phyloP scores from a whole-genome alignment of 2,329 filamentous ascomycete genomes.

The Sporothrix phasma region DNA sequence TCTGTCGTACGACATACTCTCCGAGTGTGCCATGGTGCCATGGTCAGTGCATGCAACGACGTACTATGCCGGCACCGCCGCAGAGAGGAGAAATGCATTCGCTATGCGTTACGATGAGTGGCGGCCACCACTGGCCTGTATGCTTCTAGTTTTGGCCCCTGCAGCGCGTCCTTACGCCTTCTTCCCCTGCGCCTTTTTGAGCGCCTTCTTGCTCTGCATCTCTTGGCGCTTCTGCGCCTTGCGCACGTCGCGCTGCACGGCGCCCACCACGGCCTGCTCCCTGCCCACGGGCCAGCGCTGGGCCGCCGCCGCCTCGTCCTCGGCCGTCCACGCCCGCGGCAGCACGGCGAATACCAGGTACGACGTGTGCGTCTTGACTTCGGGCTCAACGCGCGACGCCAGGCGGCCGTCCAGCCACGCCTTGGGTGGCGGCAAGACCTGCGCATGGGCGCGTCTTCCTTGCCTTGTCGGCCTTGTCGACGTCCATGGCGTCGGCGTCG shows the following conservation, averaged over 20 bases:
- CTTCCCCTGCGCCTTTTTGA: not conserved
- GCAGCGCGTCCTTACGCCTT: not conserved
- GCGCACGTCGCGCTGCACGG: conserved; percentile 42
- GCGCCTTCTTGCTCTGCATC: conserved; percentile 15
- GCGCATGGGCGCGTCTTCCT: conserved; percentile 18
- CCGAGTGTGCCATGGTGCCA: no score
- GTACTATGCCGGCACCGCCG: no score
- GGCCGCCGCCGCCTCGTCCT: conserved; percentile 62
- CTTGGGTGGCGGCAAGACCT: conserved; percentile 29
- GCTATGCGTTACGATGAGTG: not conserved
- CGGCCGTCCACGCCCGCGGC: conserved; percentile 74
- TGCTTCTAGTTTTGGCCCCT: no score
- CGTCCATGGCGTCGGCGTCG: conserved; percentile 16
- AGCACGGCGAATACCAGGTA: conserved; percentile 90
- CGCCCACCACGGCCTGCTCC: conserved; percentile 43
- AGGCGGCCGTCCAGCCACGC: conserved; percentile 67
- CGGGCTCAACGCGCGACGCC: conserved; percentile 70
- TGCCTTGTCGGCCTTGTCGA: conserved; percentile 21
- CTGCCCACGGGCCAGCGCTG: conserved; percentile 53
- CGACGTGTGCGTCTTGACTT: conserved; percentile 93
- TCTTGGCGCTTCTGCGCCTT: conserved; percentile 48
- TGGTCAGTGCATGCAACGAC: no score
- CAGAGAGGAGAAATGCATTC: no score
- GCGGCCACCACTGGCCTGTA: not conserved
- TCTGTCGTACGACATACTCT: no score